Conservation (phyloP, 2,329 filamentous ascomycete genomes). For the Pseudogymnoascus destructans region DNA sequence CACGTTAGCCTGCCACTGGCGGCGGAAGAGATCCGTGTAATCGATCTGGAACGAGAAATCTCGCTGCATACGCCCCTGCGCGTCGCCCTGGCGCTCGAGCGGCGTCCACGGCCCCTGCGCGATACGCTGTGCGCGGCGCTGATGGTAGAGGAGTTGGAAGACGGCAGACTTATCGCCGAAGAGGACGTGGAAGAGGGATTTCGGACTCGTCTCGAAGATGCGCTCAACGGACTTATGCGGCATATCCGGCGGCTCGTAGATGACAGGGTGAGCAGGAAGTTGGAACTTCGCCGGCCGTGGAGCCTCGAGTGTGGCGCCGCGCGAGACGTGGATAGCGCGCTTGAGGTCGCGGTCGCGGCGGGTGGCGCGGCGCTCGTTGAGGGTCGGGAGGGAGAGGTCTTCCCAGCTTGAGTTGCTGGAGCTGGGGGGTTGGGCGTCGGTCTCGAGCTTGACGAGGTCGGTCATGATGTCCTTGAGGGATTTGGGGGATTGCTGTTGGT, state of each 20-base stretch:
- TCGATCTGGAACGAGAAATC: conserved; percentile 72
- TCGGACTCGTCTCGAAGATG: conserved; percentile 81
- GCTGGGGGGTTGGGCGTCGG: conserved; percentile 43
- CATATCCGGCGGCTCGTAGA: conserved; percentile 76
- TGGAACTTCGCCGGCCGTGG: conserved; percentile 48
- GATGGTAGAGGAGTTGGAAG: conserved; percentile 82
- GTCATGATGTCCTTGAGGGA: conserved; percentile 57
- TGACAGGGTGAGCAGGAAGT: conserved; percentile 65
- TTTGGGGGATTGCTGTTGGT: conserved; percentile 57
- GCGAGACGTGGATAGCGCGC: conserved; percentile 47
- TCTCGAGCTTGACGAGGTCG: conserved; percentile 62
- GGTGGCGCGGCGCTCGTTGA: conserved; percentile 37
- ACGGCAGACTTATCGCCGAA: conserved; percentile 95
- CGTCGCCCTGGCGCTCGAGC: conserved; percentile 33
- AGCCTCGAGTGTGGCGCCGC: conserved; percentile 36
- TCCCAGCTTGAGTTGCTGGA: conserved; percentile 86
- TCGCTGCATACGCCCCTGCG: conserved; percentile 54
- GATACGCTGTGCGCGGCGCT: conserved; percentile 65
- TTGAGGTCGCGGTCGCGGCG: conserved; percentile 38
- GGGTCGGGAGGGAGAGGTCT: conserved; percentile 50
- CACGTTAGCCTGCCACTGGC: conserved; percentile 47
- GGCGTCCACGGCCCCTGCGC: conserved; percentile 76
- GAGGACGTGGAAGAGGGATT: conserved; percentile 88
- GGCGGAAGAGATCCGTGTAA: conserved; percentile 51
- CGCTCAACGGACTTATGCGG: conserved; percentile 61